Evolutionary conservation across 2,329 filamentous ascomycete species (phyloP).

Genomic region (Microsporum ferrugineum): DNA sequence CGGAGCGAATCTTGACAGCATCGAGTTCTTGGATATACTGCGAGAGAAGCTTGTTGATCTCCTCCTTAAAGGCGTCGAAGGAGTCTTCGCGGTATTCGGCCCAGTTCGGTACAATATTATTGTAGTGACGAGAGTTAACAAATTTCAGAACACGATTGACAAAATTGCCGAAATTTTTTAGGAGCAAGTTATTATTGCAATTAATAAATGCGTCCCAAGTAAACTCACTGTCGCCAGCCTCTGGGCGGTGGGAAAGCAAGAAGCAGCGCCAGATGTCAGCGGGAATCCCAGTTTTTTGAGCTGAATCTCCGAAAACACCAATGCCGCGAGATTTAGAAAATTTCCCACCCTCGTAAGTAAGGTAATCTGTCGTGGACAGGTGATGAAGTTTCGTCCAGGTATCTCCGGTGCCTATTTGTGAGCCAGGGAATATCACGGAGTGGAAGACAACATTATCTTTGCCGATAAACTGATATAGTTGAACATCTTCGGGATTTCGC

Average conservation of each 20-base stretch:
- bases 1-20: constrained; percentile 48
- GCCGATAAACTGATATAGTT: constrained; percentile 80
- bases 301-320: constrained; percentile 74
- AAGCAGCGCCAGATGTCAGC: constrained; percentile 77
- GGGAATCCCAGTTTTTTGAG: constrained; percentile 64
- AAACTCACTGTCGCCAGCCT: constrained; percentile 69
- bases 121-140: constrained; percentile 58
- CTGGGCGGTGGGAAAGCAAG: constrained; percentile 66
- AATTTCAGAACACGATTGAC: constrained; percentile 42
- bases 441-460: constrained; percentile 73
- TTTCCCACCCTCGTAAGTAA: constrained; percentile 70
- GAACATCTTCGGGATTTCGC: constrained; percentile 68
- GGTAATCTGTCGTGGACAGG: constrained; percentile 69
- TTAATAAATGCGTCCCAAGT: constrained; percentile 67
- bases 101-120: constrained; percentile 50
- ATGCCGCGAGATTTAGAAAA: constrained; percentile 76
- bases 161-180: constrained; percentile 54
- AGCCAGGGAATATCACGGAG: constrained; percentile 71
- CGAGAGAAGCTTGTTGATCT: constrained; percentile 43
- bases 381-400: constrained; percentile 76
- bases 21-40: constrained; percentile 49
- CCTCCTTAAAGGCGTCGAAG: constrained; percentile 30
- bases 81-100: constrained; percentile 29
- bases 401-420: constrained; percentile 66
- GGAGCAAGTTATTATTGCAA: constrained; percentile 68